Evolutionary conservation across 805 yeast species (phyloP).

Genomic region (Candida succiphila): DNA sequence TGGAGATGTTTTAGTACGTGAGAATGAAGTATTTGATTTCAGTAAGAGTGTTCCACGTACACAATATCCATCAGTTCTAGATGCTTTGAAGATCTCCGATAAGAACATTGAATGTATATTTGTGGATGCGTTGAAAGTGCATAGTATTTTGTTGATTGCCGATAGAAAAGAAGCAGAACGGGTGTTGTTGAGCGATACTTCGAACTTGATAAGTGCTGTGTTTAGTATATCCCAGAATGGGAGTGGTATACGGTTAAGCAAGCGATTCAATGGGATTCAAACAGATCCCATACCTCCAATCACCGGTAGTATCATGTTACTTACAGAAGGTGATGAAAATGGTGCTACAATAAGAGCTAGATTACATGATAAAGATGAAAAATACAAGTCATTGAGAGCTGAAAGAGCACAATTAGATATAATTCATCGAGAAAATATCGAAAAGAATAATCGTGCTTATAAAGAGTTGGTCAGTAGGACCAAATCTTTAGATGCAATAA

Average conservation of each 20-base stretch:
- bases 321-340: not conserved
- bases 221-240: slow-evolving; percentile 16
- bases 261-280: slow-evolving; percentile 18
- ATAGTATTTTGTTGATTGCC: slow-evolving; percentile 43
- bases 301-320: not conserved
- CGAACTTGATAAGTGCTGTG: slow-evolving; percentile 10
- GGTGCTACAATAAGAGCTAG: not conserved
- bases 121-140: slow-evolving; percentile 55
- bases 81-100: slow-evolving; percentile 46
- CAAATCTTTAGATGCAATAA: slow-evolving; percentile 12
- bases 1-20: slow-evolving; percentile 40
- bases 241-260: slow-evolving; percentile 11
- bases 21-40: slow-evolving; percentile 49
- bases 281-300: slow-evolving; percentile 16
- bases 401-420: no score
- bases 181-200: slow-evolving; percentile 23
- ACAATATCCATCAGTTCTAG: slow-evolving; percentile 39
- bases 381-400: slow-evolving; percentile 1
- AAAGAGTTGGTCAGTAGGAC: no score
- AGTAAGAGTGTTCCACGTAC: slow-evolving; percentile 31
- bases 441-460: no score
- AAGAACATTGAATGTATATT: slow-evolving; percentile 48
- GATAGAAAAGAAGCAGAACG: slow-evolving; percentile 42
- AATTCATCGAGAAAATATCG: no score
- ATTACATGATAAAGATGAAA: slow-evolving; percentile 6